These are phyloP conservation scores for Tylopilus sp. DNA, from an alignment of 1,284 basidiomycete genomes.

Conservation along the genomic window DNA sequence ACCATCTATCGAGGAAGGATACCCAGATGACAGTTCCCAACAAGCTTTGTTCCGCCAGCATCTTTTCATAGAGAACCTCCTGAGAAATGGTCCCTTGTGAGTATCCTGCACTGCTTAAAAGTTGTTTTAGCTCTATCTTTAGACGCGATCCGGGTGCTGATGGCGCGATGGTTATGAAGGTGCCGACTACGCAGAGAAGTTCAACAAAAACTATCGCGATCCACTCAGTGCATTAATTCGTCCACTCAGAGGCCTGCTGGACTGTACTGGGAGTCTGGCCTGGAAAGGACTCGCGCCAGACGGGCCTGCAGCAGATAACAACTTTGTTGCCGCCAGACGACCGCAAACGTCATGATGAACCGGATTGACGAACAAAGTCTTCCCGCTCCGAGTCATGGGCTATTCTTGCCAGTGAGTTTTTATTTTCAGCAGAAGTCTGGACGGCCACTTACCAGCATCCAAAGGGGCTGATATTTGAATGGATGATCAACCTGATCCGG, in stretches of 20 bases:
- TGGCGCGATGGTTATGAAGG: slow-evolving; percentile 85
- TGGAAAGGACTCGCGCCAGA: background rate
- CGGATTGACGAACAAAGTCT: background rate
- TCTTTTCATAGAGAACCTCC: slow-evolving; percentile 54
- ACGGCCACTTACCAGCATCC: background rate
- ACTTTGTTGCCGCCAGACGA: slow-evolving; percentile 1
- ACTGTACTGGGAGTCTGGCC: background rate
- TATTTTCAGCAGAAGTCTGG: background rate
- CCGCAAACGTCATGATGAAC: slow-evolving; percentile 2
- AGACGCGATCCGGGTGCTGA: slow-evolving; percentile 71
- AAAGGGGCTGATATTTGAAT: slow-evolving; percentile 6
- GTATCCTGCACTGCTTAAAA: slow-evolving; percentile 16
- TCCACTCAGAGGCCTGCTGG: slow-evolving; percentile 38
- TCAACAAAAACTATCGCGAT: slow-evolving; percentile 63
- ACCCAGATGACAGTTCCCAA: slow-evolving; percentile 22
- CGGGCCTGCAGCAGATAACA: background rate
- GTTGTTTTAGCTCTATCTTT: slow-evolving; percentile 16
- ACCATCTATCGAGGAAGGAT: slow-evolving; percentile 22
- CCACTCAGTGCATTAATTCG: slow-evolving; percentile 2
- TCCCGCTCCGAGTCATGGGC: slow-evolving; percentile 1
- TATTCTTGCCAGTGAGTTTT: slow-evolving; percentile 10
- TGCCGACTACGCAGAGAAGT: slow-evolving; percentile 65
- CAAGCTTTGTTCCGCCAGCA: slow-evolving; percentile 49
- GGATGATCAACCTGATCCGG: background rate
- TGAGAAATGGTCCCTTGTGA: slow-evolving; percentile 58